These are phyloP conservation scores for Podospora pseudoanserina DNA, from an alignment of 495 filamentous ascomycete species.

Conservation along the genomic window DNA sequence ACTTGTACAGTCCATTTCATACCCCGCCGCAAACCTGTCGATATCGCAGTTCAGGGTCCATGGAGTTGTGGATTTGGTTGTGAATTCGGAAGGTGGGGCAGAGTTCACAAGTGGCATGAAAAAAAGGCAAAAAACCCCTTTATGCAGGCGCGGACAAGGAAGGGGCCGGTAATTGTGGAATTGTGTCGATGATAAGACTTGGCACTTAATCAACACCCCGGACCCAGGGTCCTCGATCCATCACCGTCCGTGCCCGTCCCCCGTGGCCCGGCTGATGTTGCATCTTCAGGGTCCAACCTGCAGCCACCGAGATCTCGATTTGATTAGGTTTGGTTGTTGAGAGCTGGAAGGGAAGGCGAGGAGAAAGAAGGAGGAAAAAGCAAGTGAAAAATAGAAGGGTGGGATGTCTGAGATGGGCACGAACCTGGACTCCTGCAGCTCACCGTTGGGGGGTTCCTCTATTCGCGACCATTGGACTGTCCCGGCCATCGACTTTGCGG, in stretches of 20 bases:
- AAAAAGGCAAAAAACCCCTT: background rate
- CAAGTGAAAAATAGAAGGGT: background rate
- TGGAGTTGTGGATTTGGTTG: background rate
- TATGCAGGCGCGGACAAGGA: background rate
- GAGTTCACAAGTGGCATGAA: background rate
- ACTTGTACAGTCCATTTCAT: background rate
- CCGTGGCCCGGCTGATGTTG: background rate
- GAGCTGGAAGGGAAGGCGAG: background rate
- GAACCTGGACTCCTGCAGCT: conserved; percentile 2
- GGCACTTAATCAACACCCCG: background rate
- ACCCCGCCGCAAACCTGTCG: background rate
- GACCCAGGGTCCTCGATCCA: background rate
- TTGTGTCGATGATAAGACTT: background rate
- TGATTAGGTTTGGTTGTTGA: background rate
- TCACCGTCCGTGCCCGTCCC: background rate
- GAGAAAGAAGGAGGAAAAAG: background rate
- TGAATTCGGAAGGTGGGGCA: conserved; percentile 3
- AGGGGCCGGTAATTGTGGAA: background rate
- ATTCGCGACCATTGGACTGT: conserved; percentile 1
- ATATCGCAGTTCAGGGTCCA: background rate
- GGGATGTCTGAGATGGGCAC: background rate
- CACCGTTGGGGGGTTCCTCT: background rate
- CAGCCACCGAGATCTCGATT: background rate
- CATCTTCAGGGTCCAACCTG: background rate
- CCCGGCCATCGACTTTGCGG: background rate